Evolutionary conservation across 2,329 filamentous ascomycete genomes (phyloP).

Genomic region (Sporothrix phasma): DNA sequence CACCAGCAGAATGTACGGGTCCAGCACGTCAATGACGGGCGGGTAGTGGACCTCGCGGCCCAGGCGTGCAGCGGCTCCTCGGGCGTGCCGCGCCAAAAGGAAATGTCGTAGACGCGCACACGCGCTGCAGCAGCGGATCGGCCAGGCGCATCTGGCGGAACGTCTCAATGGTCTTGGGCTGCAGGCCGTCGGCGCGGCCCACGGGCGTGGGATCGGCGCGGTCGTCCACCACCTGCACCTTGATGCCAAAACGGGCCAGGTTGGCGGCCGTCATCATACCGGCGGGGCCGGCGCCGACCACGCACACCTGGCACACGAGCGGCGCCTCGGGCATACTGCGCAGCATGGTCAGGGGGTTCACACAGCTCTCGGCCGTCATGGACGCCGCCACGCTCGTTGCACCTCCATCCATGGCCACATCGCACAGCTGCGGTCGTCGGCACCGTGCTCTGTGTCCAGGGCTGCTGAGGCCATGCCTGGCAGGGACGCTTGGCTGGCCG

Average conservation of each 20-base stretch:
- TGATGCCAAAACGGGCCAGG: conserved; percentile 49
- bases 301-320: conserved; percentile 28
- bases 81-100: conserved; percentile 57
- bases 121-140: conserved; percentile 55
- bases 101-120: conserved; percentile 63
- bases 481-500: not conserved
- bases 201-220: conserved; percentile 27
- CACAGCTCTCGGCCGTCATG: conserved; percentile 27
- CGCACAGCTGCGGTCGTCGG: conserved; percentile 15
- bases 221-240: conserved; percentile 6
- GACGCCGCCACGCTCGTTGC: conserved; percentile 24
- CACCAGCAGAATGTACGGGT: conserved; percentile 45
- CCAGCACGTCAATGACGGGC: conserved; percentile 39
- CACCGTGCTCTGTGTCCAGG: conserved; percentile 19
- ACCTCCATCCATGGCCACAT: conserved; percentile 23
- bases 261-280: conserved; percentile 38
- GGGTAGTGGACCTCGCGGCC: conserved; percentile 54
- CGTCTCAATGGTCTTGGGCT: conserved; percentile 71
- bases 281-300: conserved; percentile 47
- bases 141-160: conserved; percentile 63
- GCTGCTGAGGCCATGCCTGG: conserved; percentile 30
- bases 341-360: conserved; percentile 39
- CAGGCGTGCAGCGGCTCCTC: conserved; percentile 38
- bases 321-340: conserved; percentile 28
- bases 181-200: conserved; percentile 57